Evolutionary conservation across 768 basidiomycete species (phyloP), one percentile per base, ranked within the genome.

Genomic region (Collybia mongolica): DNA sequence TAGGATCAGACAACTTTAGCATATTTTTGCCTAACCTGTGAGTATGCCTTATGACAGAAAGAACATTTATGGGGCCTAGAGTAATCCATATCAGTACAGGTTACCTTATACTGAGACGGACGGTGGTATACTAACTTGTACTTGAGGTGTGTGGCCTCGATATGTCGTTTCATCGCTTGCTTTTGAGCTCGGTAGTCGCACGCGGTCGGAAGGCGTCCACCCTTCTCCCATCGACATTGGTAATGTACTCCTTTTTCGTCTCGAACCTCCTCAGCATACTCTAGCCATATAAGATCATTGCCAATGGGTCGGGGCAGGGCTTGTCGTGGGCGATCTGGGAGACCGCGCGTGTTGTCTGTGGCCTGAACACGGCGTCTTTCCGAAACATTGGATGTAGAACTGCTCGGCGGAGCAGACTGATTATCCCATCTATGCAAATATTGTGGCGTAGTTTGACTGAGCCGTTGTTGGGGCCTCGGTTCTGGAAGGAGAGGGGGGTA

Each of bases 151-250:
- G 52, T 58, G n/a, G 56, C 54, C 51, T 62, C 58, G n/a, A 62
- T 38, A 36, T 62, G 60, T 22, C 60, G 55, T 32, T 60, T 62
- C 52, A 59, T 57, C 2, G 60, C 58, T 29, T 62, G 60, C 37
- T 62, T 62, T 41, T 55, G 51, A 4, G 60, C 55, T 28, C 44
- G 36, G 39, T 62, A 62, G 26, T 24, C 20, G 37, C 60, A 62
- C 24, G 14, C 9, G 2, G 18, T 6, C 5, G 39, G 18, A 6
- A 23, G 29, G 3, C 37, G 22, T 9, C 23, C 5, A 3, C 49
- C 54, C 3, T 39, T 46, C 29, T 55, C 28, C 49, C 58, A 57
- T 11, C 37, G 37, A 20, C 59, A 60, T 24, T 42, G 46, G 39
- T 57, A 60, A 17, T 46, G 24, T 17, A 46, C 46, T 9, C 44